Evolutionary conservation across 495 filamentous ascomycete genomes (phyloP).

Genomic region (Podospora fimiseda): DNA sequence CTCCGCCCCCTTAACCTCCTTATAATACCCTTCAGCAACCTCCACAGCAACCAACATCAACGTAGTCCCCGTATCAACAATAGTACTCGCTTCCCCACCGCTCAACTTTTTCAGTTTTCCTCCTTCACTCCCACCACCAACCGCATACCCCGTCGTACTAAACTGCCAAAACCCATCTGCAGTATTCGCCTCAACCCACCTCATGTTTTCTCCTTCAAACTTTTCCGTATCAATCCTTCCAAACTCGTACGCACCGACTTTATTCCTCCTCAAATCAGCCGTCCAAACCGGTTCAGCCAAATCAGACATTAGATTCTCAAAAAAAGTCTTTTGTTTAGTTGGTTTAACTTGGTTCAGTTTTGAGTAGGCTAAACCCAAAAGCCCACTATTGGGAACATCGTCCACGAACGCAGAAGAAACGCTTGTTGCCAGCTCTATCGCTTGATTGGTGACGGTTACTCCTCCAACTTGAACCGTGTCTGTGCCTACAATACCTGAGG

Average conservation of each 20-base stretch:
- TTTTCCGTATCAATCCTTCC: constrained; percentile 61
- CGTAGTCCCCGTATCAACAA: constrained; percentile 70
- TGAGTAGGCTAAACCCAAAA: constrained; percentile 72
- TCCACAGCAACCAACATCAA: constrained; percentile 61
- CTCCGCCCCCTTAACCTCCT: constrained; percentile 49
- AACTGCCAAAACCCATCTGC: constrained; percentile 73
- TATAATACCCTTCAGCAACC: constrained; percentile 58
- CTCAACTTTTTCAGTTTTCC: constrained; percentile 27
- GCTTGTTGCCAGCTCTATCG: constrained; percentile 61
- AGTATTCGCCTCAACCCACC: constrained; percentile 57
- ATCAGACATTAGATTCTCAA: constrained; percentile 61
- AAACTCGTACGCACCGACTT: constrained; percentile 68
- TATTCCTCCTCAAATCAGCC: constrained; percentile 56
- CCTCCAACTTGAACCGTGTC: constrained; percentile 73
- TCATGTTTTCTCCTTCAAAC: constrained; percentile 53
- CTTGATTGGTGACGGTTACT: constrained; percentile 57
- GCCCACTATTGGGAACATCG: constrained; percentile 58
- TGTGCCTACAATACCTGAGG: constrained; percentile 59
- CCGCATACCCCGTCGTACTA: constrained; percentile 48
- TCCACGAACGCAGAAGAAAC: constrained; percentile 60
- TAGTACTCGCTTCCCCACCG: constrained; percentile 35
- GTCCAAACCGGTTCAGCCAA: constrained; percentile 69
- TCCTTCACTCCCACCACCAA: constrained; percentile 38
- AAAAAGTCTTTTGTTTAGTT: constrained; percentile 67
- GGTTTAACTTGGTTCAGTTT: constrained; percentile 67